Evolutionary conservation across 2,329 filamentous ascomycete species (phyloP).

Genomic region (Falciphora oryzae): DNA sequence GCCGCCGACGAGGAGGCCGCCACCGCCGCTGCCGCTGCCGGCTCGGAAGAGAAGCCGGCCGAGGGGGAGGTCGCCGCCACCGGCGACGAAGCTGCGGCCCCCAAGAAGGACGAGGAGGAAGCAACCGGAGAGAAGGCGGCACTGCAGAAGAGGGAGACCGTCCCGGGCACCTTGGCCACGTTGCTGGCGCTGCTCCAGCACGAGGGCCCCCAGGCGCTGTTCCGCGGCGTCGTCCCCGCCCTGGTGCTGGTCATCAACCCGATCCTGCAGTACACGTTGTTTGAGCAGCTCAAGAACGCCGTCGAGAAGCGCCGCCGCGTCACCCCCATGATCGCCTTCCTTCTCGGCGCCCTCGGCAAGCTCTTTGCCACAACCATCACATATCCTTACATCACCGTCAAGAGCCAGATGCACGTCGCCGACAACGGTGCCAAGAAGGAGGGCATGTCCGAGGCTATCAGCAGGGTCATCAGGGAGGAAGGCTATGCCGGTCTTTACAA

Average conservation of each 20-base stretch:
- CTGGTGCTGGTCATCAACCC: constrained; percentile 95
- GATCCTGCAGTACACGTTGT: constrained; percentile 97
- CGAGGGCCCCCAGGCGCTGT: constrained; percentile 80
- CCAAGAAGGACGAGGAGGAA: constrained; percentile 15
- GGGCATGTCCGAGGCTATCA: constrained; percentile 72
- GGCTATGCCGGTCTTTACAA: constrained; percentile 92
- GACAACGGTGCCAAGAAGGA: constrained; percentile 65
- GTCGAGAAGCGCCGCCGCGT: constrained; percentile 67
- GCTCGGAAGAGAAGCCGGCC: constrained; percentile 20
- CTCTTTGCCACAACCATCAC: constrained; percentile 89
- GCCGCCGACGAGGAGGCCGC: constrained; percentile 20
- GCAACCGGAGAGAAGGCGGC: constrained; percentile 20
- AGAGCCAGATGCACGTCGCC: constrained; percentile 95
- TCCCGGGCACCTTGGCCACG: constrained; percentile 65
- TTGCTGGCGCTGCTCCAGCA: constrained; percentile 73
- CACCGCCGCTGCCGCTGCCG: constrained; percentile 19
- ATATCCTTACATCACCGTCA: constrained; percentile 98
- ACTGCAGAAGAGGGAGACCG: constrained; percentile 20
- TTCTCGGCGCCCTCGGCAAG: constrained; percentile 89
- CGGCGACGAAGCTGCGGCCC: constrained; percentile 13
- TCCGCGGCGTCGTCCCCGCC: constrained; percentile 87
- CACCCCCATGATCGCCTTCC: constrained; percentile 81
- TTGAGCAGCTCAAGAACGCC: constrained; percentile 93
- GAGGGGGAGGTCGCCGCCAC: constrained; percentile 26
- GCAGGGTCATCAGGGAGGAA: constrained; percentile 76